Evolutionary conservation across 2,329 filamentous ascomycete genomes (phyloP), one percentile per base, ranked within the genome.

Genomic region (Daldinia sp.): DNA sequence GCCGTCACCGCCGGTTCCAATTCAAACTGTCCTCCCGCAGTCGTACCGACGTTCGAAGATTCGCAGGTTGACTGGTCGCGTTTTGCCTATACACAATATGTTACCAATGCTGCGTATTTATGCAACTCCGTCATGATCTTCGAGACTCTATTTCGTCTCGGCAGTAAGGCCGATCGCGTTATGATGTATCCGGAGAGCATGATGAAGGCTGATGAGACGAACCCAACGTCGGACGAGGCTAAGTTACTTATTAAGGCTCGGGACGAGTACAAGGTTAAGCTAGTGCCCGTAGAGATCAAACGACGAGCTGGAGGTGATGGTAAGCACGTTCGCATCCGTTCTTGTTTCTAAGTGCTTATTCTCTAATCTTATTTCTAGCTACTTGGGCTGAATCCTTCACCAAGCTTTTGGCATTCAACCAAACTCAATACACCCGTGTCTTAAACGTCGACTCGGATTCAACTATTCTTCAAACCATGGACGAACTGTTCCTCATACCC

Each of bases 401-500:
- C 19, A 92, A 92, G 72, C 82, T 91, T 30, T 81, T 90, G 17
- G 87, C 88, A 1, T 92, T 91, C 72, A 88, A 88, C 61, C 85
- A 90, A 53, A 85, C 84, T 0, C 80, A 87, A 57, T 91, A 90
- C 35, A 62, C 72, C 10, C 74, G 84, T 0, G 76, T 83, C 1
- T 67, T 79, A 6, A 85, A 87, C 47, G 73, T 82, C 0, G 81
- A 92, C 73, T 89, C 87, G 7, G 89, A 92, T 70, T 80, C 85
- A 19, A 84, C 84, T 1, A 77, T 92, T 2, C 80, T 90, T 3
- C 80, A 87, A 61, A 76, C 81, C 19, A 84, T 92, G 81, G 90
- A 93, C 68, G 89, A 92, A 56, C 81, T 92, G 0, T 93, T 93
- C 76, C 82, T 89, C 25, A 79, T 90, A 1, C 90, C 90, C 0